Evolutionary conservation across 306 rosid genomes (phyloP).

Genomic region (Phaseolus lunatus): DNA sequence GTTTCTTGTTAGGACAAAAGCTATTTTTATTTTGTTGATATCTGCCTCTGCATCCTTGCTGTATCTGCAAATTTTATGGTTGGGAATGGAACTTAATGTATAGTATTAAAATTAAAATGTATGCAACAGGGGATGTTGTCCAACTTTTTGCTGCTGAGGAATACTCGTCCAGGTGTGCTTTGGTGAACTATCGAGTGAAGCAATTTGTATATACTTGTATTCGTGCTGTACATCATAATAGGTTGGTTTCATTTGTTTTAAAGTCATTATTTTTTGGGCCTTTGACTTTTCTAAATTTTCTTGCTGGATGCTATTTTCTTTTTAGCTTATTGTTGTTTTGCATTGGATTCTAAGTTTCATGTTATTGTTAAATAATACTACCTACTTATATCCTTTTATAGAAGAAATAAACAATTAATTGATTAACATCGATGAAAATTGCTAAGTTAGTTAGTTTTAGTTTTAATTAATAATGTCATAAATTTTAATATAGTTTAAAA

Average conservation of each 20-base stretch:
- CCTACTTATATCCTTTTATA: neutral
- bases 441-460: neutral
- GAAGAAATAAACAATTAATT: neutral
- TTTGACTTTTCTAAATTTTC: conserved; percentile 28
- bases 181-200: conserved; percentile 84
- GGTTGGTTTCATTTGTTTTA: conserved; percentile 62
- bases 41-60: conserved; percentile 34
- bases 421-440: neutral
- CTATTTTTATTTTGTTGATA: conserved; percentile 25
- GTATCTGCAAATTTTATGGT: conserved; percentile 32
- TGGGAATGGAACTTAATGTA: conserved; percentile 15
- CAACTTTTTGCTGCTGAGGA: conserved; percentile 79
- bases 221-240: conserved; percentile 79
- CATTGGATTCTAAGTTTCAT: conserved; percentile 2
- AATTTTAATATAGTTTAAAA: too few species aligned
- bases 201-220: conserved; percentile 71
- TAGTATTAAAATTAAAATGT: conserved; percentile 40
- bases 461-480: too few species aligned
- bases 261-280: conserved; percentile 13
- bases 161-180: conserved; percentile 63
- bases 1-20: conserved; percentile 32
- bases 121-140: conserved; percentile 70
- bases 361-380: neutral
- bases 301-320: conserved; percentile 2
- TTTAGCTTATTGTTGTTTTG: conserved; percentile 15